These are phyloP conservation scores for Nicotiana knightiana DNA, from an alignment of 257 asterid genomes.

Conservation along the genomic window DNA sequence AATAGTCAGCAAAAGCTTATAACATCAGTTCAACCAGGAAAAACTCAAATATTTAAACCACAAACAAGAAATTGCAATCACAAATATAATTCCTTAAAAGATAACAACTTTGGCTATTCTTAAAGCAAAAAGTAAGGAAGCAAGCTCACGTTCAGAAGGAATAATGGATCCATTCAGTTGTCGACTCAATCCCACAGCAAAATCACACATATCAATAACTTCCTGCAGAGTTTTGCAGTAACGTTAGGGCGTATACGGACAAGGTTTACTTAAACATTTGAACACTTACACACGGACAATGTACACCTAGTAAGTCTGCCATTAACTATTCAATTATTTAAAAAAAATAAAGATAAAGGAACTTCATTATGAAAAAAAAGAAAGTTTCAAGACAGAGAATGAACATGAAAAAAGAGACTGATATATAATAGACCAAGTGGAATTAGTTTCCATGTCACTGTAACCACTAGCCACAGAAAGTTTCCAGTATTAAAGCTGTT, in stretches of 20 bases:
- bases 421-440: not conserved
- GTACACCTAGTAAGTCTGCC: not conserved
- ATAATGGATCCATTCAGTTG: conserved; percentile 95
- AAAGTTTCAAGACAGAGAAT: not conserved
- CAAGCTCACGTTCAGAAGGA: conserved; percentile 92
- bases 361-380: not conserved
- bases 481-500: not conserved
- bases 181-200: conserved; percentile 97
- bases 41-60: not conserved
- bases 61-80: not conserved
- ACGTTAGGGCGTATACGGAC: not conserved
- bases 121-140: not conserved
- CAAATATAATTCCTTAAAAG: not conserved
- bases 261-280: not conserved
- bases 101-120: not conserved
- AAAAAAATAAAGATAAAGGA: not conserved
- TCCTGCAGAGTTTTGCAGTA: conserved; percentile 50
- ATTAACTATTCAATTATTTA: not conserved
- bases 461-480: not conserved
- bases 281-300: not conserved
- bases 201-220: conserved; percentile 97
- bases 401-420: not conserved
- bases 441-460: not conserved
- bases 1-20: not conserved
- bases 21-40: not conserved